Evolutionary conservation across 148 eudicot genomes (phyloP).

Genomic region (Beta vulgaris): DNA sequence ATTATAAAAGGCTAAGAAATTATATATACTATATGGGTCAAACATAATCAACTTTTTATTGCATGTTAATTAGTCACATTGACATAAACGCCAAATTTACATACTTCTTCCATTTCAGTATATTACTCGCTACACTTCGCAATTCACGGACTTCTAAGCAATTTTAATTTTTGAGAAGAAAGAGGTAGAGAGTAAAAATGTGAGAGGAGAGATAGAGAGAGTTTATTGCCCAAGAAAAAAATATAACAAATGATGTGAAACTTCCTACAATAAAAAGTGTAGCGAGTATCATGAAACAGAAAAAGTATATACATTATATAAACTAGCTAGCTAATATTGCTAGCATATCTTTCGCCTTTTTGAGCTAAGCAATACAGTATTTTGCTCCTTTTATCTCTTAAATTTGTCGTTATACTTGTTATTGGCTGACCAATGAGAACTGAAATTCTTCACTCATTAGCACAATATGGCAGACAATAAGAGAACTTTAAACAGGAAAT

Average conservation of each 20-base stretch:
- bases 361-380: conserved; percentile 16
- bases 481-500: conserved; percentile 11
- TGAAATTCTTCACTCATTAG: conserved; percentile 16
- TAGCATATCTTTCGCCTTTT: conserved; percentile 24
- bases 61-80: neutral
- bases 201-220: too few relatives aligned
- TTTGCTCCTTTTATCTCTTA: conserved; percentile 2
- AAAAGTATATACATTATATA: neutral
- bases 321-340: neutral
- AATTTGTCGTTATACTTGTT: conserved; percentile 21
- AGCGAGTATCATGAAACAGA: too few relatives aligned
- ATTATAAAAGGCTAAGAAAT: conserved; percentile 10
- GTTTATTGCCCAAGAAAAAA: too few relatives aligned
- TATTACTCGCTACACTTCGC: too few relatives aligned
- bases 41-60: conserved; percentile 19
- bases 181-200: too few relatives aligned
- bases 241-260: too few relatives aligned
- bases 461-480: conserved; percentile 24
- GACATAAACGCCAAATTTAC: neutral
- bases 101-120: too few relatives aligned
- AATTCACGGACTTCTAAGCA: too few relatives aligned
- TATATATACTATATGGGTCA: conserved; percentile 5
- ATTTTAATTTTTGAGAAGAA: too few relatives aligned
- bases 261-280: too few relatives aligned
- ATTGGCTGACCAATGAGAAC: conserved; percentile 28